Evolutionary conservation across 2,329 filamentous ascomycete genomes (phyloP).

Genomic region (Cladosporium sp.): DNA sequence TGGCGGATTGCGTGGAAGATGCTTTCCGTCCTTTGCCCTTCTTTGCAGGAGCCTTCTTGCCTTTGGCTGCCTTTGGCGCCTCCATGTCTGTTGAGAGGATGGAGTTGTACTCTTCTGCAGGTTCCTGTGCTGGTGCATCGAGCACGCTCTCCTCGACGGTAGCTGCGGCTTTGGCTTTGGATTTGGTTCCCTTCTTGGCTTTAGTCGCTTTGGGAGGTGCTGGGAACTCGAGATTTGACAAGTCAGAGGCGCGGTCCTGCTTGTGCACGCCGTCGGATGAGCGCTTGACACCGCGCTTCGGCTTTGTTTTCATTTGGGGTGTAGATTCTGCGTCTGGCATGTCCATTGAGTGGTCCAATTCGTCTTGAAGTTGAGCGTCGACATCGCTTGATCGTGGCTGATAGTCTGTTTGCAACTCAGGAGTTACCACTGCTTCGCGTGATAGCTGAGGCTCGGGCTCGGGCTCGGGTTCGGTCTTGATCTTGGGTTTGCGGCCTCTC

Average conservation of each 20-base stretch:
- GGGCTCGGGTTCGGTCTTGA: conserved; percentile 19
- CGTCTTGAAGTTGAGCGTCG: conserved; percentile 27
- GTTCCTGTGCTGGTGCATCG: neutral
- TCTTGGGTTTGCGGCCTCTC: conserved; percentile 27
- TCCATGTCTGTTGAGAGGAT: conserved; percentile 2
- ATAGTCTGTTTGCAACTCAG: conserved; percentile 8
- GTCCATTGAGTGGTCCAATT: conserved; percentile 29
- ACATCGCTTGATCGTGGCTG: conserved; percentile 21
- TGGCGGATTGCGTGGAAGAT: conserved; percentile 23
- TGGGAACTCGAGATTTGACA: conserved; percentile 22
- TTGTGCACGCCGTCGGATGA: conserved; percentile 35
- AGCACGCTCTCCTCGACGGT: neutral
- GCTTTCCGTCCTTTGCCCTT: conserved; percentile 27
- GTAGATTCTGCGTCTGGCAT: conserved; percentile 24
- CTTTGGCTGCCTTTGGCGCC: conserved; percentile 19
- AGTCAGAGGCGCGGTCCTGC: conserved; percentile 19
- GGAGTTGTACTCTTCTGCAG: conserved; percentile 1
- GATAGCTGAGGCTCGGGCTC: conserved; percentile 17
- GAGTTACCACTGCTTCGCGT: conserved; percentile 16
- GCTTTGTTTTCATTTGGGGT: conserved; percentile 17
- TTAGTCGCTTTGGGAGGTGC: conserved; percentile 17
- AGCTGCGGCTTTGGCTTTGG: neutral
- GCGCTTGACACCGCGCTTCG: conserved; percentile 33
- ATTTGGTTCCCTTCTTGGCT: conserved; percentile 1
- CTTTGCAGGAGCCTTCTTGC: conserved; percentile 23